These are phyloP conservation scores for Candida chauliodis DNA, from an alignment of 805 yeast genomes.

Conservation along the genomic window DNA sequence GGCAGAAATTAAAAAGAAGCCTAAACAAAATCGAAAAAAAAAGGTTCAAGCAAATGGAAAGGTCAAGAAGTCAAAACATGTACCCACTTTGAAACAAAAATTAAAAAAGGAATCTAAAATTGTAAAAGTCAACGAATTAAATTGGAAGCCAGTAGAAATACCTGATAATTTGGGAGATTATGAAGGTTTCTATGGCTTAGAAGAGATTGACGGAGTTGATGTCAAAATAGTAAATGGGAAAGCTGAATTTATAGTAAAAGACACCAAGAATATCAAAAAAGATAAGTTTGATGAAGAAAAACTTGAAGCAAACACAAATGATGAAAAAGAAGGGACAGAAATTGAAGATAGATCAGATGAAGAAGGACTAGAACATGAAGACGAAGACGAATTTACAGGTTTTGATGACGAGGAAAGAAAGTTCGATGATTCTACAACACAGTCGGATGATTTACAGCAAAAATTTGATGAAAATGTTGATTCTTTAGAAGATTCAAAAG, in stretches of 20 bases:
- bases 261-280: slow-evolving; percentile 21
- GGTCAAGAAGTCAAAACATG: slow-evolving; percentile 8
- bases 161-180: slow-evolving; percentile 84
- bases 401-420: slow-evolving; percentile 20
- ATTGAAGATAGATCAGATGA: slow-evolving; percentile 16
- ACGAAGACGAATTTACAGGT: slow-evolving; percentile 23
- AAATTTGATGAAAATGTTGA: slow-evolving; percentile 13
- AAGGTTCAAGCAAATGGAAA: slow-evolving; percentile 2
- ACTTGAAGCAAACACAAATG: slow-evolving; percentile 15
- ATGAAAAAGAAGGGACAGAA: slow-evolving; percentile 11
- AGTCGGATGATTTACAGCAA: slow-evolving; percentile 16
- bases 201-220: slow-evolving; percentile 90
- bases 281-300: slow-evolving; percentile 13
- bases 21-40: background rate
- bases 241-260: slow-evolving; percentile 48
- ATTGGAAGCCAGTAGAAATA: slow-evolving; percentile 80
- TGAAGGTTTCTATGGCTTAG: slow-evolving; percentile 89
- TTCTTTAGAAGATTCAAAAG: slow-evolving; percentile 5
- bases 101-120: slow-evolving; percentile 30
- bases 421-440: no score
- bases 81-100: slow-evolving; percentile 29
- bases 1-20: slow-evolving; percentile 4
- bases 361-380: slow-evolving; percentile 16
- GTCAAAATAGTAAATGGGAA: slow-evolving; percentile 70
- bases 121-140: slow-evolving; percentile 49